Base-by-base conservation (phyloP, 768 basidiomycete species). In the Amanita polypyramis region DNA sequence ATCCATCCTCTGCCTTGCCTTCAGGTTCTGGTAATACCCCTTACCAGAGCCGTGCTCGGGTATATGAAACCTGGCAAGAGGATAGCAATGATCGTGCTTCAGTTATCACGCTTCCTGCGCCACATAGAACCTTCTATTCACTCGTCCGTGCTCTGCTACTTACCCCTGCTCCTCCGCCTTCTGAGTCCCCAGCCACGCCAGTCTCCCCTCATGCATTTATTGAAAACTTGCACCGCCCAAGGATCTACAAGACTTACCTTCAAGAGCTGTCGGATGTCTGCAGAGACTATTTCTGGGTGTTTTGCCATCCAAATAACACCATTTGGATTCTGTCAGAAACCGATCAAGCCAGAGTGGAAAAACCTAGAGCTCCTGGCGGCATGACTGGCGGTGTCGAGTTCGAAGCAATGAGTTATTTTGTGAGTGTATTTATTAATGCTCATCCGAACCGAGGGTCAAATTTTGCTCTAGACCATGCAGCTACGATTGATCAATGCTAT, bases 371-470 rank as follows among this genome's bases (percentile, higher is more conserved):
- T 10, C 96, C 96, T 2, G 91, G 93, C 4, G 95, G 96, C 12
- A 97, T 98, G 82, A 97, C 96, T 0, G 96, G 95, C 5, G 96
- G 96, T 4, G 96, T 99, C 10, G 96, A 99, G 60, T 94, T 84
- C 59, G 96, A 99, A 66, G 95, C 95, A 3, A 95, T 97, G 82
- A 76, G 77, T 12, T 98, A 97, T 64, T 80, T 94, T 58, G 95
- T 98, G 57, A 54, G 88, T 69, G 5, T 10, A 15, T 33, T 11
- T 5, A 14, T n/a, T 20, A 20, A 27, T 7, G 2, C 14, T 27
- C n/a, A 7, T 14, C 10, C 7, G 32, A n/a, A 21, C n/a, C 21
- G 25, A 21, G 15, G 21, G 6, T 35, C 3, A 36, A 45, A 19
- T 7, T 45, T 33, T 36, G 20, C 32, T 25, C 4, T 54, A 98